Conservation (phyloP, 768 basidiomycete species). For the Botryobasidium botryosum region DNA sequence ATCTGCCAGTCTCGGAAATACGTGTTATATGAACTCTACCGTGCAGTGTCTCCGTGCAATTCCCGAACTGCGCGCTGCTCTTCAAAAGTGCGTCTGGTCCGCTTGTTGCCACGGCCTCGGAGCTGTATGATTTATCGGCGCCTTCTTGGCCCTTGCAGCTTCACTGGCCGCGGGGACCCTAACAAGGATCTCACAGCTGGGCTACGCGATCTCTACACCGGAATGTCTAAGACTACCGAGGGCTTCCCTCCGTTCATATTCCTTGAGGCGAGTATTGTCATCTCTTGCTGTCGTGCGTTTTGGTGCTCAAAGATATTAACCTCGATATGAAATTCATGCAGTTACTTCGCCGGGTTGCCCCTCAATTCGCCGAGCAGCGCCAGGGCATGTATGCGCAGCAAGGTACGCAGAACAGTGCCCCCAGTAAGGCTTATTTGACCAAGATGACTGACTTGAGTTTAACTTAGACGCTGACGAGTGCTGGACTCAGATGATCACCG, state of each 20-base stretch:
- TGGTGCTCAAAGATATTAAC: neutral
- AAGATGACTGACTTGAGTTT: neutral
- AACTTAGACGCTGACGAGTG: conserved; percentile 74
- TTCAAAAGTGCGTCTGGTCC: conserved; percentile 44
- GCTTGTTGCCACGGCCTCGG: too few species aligned
- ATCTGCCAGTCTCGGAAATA: conserved; percentile 56
- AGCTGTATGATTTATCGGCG: conserved; percentile 12
- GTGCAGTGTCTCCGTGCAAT: conserved; percentile 87
- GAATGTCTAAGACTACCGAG: conserved; percentile 62
- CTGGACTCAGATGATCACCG: conserved; percentile 55
- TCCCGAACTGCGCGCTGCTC: conserved; percentile 67
- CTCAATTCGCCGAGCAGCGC: conserved; percentile 72
- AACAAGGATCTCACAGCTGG: conserved; percentile 26
- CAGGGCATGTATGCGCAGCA: conserved; percentile 64
- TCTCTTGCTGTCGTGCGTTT: too few species aligned
- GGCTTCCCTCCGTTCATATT: conserved; percentile 55
- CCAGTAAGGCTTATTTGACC: too few species aligned
- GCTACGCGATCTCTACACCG: conserved; percentile 50
- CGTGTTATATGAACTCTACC: conserved; percentile 95
- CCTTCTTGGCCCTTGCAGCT: conserved; percentile 12
- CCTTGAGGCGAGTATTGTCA: too few species aligned
- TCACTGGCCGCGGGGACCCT: conserved; percentile 20
- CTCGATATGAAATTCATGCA: neutral
- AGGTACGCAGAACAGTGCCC: conserved; percentile 20
- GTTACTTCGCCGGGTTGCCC: conserved; percentile 53